Evolutionary conservation across 352 stramenopile species (phyloP), one percentile per base, ranked within the genome.

Genomic region (Blastocystis sp.): DNA sequence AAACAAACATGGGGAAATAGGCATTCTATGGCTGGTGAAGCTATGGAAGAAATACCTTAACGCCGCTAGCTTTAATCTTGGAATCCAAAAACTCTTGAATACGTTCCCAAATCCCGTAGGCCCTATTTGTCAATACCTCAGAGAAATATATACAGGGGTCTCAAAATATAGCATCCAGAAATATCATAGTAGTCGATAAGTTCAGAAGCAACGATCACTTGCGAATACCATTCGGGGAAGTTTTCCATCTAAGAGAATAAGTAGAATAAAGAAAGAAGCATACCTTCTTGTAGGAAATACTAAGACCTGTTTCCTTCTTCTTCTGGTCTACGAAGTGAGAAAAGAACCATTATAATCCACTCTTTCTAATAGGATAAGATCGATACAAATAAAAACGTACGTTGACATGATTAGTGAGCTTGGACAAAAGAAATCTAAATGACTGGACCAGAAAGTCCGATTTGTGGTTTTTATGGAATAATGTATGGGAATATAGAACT

Each of bases 101-200:
- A 29, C 93, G 89, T 92, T 99, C 97, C 97, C 97, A 99, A 91
- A 99, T 98, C 92, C 97, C 95, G 92, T 98, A 99, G 89, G 94
- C 97, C 92, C 95, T 87, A 95, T 20, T 15, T 29, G 26, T 89
- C 29, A 87, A 13, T 56, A 20, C 0, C 5, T 13, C n/a, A n/a
- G 39, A 9, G 4, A 50, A 87, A 37, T 15, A 13, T 1, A 70
- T 75, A 89, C 94, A 94, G 96, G n/a, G 97, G 97, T 87, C 97
- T 96, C 76, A 99, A 91, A 87, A 99, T 98, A 92, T 99, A 99
- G 93, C 97, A 99, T 47, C 97, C 97, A 54, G 94, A 98, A 75
- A 99, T 98, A 91, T 99, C 96, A 91, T 98, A 99, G 92, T 99
- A 99, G 90, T 98, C 96, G 91, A 99, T 99, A 96, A 99, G 98